phyloP scores from a whole-genome alignment of 495 filamentous ascomycete species.

The Neurospora terricola region DNA sequence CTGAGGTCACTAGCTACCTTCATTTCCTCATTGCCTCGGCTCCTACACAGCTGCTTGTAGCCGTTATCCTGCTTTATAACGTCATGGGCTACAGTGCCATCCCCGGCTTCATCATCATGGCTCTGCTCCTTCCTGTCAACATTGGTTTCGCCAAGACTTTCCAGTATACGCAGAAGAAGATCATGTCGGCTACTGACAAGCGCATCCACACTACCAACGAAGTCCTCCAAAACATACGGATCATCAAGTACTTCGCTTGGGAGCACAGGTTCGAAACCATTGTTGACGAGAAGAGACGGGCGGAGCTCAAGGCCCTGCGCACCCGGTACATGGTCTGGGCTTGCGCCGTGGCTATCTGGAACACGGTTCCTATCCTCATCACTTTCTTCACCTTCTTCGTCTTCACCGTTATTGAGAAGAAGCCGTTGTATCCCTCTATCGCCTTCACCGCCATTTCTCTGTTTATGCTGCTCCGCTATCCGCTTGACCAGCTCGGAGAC shows the following conservation, averaged over 20 bases:
- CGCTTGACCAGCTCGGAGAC: slow-evolving; percentile 91
- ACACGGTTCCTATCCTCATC: slow-evolving; percentile 88
- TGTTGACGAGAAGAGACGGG: slow-evolving; percentile 76
- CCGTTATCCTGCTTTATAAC: slow-evolving; percentile 61
- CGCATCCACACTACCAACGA: slow-evolving; percentile 96
- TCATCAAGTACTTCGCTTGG: slow-evolving; percentile 99
- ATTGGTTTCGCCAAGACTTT: slow-evolving; percentile 77
- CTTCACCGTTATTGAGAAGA: slow-evolving; percentile 86
- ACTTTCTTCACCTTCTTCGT: slow-evolving; percentile 92
- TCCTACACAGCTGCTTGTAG: slow-evolving; percentile 72
- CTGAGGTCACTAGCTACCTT: slow-evolving; percentile 82
- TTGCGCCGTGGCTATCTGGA: slow-evolving; percentile 86
- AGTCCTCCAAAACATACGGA: slow-evolving; percentile 92
- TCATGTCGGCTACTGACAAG: slow-evolving; percentile 91
- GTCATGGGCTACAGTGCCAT: slow-evolving; percentile 91
- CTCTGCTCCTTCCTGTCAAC: slow-evolving; percentile 79
- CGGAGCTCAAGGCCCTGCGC: slow-evolving; percentile 69
- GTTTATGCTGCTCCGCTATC: slow-evolving; percentile 89
- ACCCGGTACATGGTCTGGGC: slow-evolving; percentile 86
- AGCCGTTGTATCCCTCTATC: slow-evolving; percentile 80
- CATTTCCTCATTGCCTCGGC: slow-evolving; percentile 84
- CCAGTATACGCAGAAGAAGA: slow-evolving; percentile 71
- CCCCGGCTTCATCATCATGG: slow-evolving; percentile 89
- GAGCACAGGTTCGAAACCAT: slow-evolving; percentile 81
- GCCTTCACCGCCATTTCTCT: slow-evolving; percentile 95